phyloP scores from a whole-genome alignment of 2,329 filamentous ascomycete genomes.

The Fonsecaea monophora region DNA sequence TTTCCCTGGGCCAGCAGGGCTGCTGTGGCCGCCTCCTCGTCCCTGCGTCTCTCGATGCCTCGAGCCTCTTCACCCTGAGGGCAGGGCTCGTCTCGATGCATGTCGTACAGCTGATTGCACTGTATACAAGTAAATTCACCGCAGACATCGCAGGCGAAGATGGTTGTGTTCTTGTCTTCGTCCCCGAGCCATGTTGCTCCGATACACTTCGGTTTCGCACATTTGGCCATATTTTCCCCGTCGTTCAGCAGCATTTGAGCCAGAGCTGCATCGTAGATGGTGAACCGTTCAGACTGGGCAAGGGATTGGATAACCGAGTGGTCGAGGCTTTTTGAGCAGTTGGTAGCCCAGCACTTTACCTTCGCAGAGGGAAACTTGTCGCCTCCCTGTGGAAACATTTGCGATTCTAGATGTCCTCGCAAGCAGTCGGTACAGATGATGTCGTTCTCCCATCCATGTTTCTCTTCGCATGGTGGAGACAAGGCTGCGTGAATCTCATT shows the following conservation, averaged over 20 bases:
- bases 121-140: constrained; percentile 20
- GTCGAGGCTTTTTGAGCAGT: constrained; percentile 17
- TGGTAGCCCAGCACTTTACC: constrained; percentile 25
- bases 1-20: constrained; percentile 20
- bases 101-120: constrained; percentile 25
- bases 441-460: constrained; percentile 23
- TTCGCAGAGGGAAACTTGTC: constrained; percentile 23
- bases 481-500: constrained; percentile 16
- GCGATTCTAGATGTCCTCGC: constrained; percentile 19
- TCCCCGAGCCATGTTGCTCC: constrained; percentile 20
- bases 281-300: constrained; percentile 3
- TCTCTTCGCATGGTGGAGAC: constrained; percentile 1
- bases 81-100: constrained; percentile 22
- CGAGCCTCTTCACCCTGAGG: constrained; percentile 18
- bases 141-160: constrained; percentile 10
- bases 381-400: constrained; percentile 26
- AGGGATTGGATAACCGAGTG: constrained; percentile 13
- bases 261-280: constrained; percentile 20
- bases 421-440: constrained; percentile 29
- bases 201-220: constrained; percentile 7
- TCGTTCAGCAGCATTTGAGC: constrained; percentile 16
- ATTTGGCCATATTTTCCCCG: constrained; percentile 23
- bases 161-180: constrained; percentile 22
- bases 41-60: constrained; percentile 10
- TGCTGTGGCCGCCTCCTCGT: constrained; percentile 22